Evolutionary conservation across 495 filamentous ascomycete species (phyloP), one percentile per base, ranked within the genome.

Genomic region (Penicillium robsamsonii): DNA sequence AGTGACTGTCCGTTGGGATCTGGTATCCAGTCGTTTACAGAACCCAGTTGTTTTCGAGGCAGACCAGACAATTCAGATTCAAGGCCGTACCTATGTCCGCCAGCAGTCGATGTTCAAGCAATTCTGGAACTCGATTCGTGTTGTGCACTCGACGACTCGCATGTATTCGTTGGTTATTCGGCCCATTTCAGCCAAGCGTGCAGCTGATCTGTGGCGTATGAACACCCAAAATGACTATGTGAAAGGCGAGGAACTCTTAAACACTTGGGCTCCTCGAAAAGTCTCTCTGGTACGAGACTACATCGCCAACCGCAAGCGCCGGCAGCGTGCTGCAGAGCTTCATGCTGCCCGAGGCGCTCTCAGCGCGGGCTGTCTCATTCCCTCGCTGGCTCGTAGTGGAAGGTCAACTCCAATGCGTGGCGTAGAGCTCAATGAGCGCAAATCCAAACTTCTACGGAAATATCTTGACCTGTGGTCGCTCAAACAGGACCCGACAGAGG

Each of bases 171-270:
- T 97, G 37, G 82, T 84, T 27, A 85, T 99, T 68, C 89, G 88
- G 40, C 94, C 94, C 0, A 84, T 89, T 11, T 90, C 91, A 20
- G 90, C 93, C 40, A 96, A 96, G 71, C 84, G 90, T 27, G 94
- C 89, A 0, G 89, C 89, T 8, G 94, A 98, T 64, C 79, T 98
- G 4, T 98, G 94, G 94, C 83, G 94, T 48, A 96, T 98, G 91
- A 93, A 92, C 69, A 97, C 91, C 3, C 85, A 90, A 46, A 85
- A 93, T 59, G 89, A 93, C 65, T 97, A 96, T 63, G 88, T 97
- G 59, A 96, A 95, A 68, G 94, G 94, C 30, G 93, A 97, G 70
- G 94, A 98, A 68, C 78, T 83, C 18, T 78, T 98, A 13, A 82
- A 73, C 5, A 81, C 84, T 22, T 98, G 94, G 94, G 84, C 86